phyloP scores from a whole-genome alignment of 208 protist genomes.

The Leishmania tarentolae region DNA sequence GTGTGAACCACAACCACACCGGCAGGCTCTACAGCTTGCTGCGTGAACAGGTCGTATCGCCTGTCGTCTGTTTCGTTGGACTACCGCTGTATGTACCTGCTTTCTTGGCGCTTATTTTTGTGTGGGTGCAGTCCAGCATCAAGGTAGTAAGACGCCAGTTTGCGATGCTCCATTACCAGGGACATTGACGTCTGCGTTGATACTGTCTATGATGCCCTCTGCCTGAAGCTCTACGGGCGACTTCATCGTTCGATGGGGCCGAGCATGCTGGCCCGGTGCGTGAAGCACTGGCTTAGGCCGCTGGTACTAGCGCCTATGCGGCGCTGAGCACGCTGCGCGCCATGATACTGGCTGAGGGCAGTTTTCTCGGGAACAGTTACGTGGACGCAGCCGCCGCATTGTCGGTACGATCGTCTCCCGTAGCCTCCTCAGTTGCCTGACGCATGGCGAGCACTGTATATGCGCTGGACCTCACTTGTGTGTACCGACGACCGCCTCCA shows the following conservation, averaged over 20 bases:
- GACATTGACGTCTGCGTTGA: background rate
- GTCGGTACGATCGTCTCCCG: too few species aligned
- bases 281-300: background rate
- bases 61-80: conserved; percentile 3
- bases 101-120: background rate
- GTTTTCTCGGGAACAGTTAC: background rate
- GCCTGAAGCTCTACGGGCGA: conserved; percentile 21
- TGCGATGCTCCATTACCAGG: background rate
- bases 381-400: background rate
- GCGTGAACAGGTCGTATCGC: conserved; percentile 19
- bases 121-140: background rate
- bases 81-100: conserved; percentile 3
- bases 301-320: background rate
- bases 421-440: too few species aligned
- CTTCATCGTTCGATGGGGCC: conserved; percentile 18
- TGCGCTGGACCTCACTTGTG: too few species aligned
- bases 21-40: conserved; percentile 18
- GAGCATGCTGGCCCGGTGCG: background rate
- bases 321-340: conserved; percentile 15
- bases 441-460: too few species aligned
- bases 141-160: too few species aligned
- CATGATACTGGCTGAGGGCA: conserved; percentile 17
- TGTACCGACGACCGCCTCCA: too few species aligned
- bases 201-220: conserved; percentile 22
- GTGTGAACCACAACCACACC: too few species aligned